Conservation (phyloP, 2,329 filamentous ascomycete genomes). For the Nannizziopsis barbatae region DNA sequence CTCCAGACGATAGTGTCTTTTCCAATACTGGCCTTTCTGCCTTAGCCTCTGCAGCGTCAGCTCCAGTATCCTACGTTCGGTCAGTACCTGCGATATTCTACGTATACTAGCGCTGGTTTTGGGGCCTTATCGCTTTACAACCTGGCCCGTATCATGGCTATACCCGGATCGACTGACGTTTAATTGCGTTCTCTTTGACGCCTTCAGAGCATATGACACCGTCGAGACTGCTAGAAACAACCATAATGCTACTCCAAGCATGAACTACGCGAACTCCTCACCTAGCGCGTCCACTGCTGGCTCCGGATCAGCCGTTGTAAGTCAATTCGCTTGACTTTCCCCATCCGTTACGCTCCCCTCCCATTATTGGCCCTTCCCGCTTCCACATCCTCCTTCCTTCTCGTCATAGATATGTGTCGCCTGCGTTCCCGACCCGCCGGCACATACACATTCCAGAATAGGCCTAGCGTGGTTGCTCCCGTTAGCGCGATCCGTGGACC, state of each 20-base stretch:
- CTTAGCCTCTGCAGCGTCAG: slow-evolving; percentile 48
- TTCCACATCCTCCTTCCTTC: slow-evolving; percentile 15
- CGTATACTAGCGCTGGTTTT: neutral
- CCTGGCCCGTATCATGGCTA: too few relatives aligned
- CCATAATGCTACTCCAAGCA: slow-evolving; percentile 41
- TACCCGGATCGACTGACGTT: neutral
- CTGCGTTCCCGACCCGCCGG: neutral
- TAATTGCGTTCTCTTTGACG: slow-evolving; percentile 18
- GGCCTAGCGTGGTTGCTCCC: slow-evolving; percentile 3
- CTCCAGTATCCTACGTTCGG: slow-evolving; percentile 42
- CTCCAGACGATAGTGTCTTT: slow-evolving; percentile 21
- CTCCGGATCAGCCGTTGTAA: slow-evolving; percentile 42
- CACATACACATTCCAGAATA: neutral
- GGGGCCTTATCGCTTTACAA: too few relatives aligned
- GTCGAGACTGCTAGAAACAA: slow-evolving; percentile 17
- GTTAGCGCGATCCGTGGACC: slow-evolving; percentile 11
- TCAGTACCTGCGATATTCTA: slow-evolving; percentile 25
- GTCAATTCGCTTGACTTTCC: slow-evolving; percentile 19
- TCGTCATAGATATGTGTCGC: slow-evolving; percentile 7
- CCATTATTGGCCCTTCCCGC: slow-evolving; percentile 7
- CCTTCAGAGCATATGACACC: slow-evolving; percentile 14
- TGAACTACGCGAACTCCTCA: slow-evolving; percentile 53
- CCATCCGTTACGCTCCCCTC: neutral
- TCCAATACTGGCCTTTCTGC: slow-evolving; percentile 49
- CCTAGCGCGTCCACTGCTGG: slow-evolving; percentile 55